phyloP scores from a whole-genome alignment of 1,284 basidiomycete genomes.

The Ganoderma lingzhi region DNA sequence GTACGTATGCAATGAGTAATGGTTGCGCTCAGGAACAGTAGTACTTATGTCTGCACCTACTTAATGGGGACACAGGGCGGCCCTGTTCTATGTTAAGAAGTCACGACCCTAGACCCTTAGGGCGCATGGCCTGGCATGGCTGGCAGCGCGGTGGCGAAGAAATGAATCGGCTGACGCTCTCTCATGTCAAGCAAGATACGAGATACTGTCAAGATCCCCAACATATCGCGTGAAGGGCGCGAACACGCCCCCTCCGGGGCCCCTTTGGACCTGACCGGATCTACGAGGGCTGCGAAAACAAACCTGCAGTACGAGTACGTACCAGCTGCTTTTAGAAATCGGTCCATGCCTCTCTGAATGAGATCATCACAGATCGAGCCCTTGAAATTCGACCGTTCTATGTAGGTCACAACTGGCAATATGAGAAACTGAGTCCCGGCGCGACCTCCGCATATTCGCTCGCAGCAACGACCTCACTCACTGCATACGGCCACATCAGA shows the following conservation, averaged over 20 bases:
- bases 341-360: neutral
- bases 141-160: constrained; percentile 2
- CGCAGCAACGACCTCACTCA: neutral
- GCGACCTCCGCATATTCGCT: constrained; percentile 1
- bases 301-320: neutral
- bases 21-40: neutral
- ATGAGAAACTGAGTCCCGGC: neutral
- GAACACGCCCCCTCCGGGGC: neutral
- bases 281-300: constrained; percentile 9
- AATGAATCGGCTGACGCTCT: neutral
- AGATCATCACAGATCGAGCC: constrained; percentile 11
- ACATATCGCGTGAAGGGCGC: neutral
- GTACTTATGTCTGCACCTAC: constrained; percentile 10
- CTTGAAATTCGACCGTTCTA: constrained; percentile 9
- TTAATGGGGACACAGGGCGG: constrained; percentile 3
- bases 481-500: constrained; percentile 14
- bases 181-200: constrained; percentile 6
- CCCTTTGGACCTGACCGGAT: constrained; percentile 13
- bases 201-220: neutral
- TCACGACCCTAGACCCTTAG: constrained; percentile 8
- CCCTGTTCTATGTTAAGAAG: constrained; percentile 11
- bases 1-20: constrained; percentile 1
- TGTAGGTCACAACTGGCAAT: neutral
- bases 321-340: neutral
- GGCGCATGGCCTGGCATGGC: neutral